Evolutionary conservation across 371 early-diverging fungal species (phyloP).

Genomic region (Rhizopus arrhizus): DNA sequence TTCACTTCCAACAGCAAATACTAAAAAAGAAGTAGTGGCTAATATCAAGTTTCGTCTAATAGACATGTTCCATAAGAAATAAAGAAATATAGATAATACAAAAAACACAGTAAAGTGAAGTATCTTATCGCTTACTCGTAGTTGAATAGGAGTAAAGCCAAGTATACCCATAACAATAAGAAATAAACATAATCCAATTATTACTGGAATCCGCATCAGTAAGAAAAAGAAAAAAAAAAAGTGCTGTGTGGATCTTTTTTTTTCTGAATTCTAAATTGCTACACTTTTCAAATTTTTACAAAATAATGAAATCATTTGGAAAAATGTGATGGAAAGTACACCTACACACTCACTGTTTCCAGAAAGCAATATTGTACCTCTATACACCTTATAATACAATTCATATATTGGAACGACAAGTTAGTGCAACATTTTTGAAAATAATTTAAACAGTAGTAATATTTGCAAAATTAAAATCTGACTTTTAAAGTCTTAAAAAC

Average conservation of each 20-base stretch:
- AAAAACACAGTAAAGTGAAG: conserved; percentile 45
- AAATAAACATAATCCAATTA: conserved; percentile 37
- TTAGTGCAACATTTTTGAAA: too few relatives aligned
- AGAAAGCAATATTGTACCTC: too few relatives aligned
- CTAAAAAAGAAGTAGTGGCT: conserved; percentile 25
- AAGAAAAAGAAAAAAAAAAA: not conserved
- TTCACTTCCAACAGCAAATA: conserved; percentile 43
- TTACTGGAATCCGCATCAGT: conserved; percentile 41
- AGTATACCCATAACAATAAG: conserved; percentile 44
- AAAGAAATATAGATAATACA: conserved; percentile 39
- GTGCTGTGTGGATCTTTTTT: not conserved
- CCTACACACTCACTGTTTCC: too few relatives aligned
- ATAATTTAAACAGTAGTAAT: too few relatives aligned
- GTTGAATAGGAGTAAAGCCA: conserved; percentile 50
- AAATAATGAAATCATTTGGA: too few relatives aligned
- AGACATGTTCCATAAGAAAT: conserved; percentile 50
- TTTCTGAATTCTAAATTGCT: not conserved
- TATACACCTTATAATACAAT: too few relatives aligned
- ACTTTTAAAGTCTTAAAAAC: too few relatives aligned
- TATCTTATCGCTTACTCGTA: conserved; percentile 47
- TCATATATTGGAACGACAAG: too few relatives aligned
- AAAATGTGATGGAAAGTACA: too few relatives aligned
- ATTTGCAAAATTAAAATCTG: too few relatives aligned
- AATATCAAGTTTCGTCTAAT: conserved; percentile 42
- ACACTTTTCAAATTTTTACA: too few relatives aligned